Evolutionary conservation across 345 rosid species (phyloP), one percentile per base, ranked within the genome.

Genomic region (Stellera chamaejasme): DNA sequence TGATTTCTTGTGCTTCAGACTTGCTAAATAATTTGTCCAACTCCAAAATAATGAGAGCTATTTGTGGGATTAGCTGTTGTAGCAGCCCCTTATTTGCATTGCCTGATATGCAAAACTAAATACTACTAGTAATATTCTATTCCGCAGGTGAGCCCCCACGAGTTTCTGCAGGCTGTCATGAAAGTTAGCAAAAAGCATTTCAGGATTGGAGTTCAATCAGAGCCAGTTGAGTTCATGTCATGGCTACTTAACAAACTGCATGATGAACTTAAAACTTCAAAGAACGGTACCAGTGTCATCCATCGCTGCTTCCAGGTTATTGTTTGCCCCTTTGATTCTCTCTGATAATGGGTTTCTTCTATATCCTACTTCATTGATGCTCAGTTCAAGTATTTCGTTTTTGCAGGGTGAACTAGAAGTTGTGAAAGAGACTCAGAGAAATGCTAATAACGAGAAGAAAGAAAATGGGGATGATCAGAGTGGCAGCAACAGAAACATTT

Each of bases 231-330:
- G 65, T 93, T 90, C 65, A 87, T 93, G 82, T 75, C 96, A 46
- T 93, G 99, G 99, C 96, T 93, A 75, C 92, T 93, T 36, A 87
- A 90, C 69, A 85, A 90, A 59, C 54, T 93, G 77, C 99, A 93
- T 64, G 61, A 67, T 13, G 82, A 89, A 65, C 95, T 87, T 67
- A 77, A 73, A 67, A 66, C 75, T 60, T 70, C 82, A 39, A 87
- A 80, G 79, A 76, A 65, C 67, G 69, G 70, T 49, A 78, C 70
- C 75, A 90, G 92, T 78, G 85, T 90, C 47, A 85, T 93, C 66
- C 75, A 87, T 56, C 69, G 87, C 63, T 90, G 99, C 78, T 93
- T 93, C 68, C 96, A 93, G 96, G 99, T 89, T 63, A 51, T 53
- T 41, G 28, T 43, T 52, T 9, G 25, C 45, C 36, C 43, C 6